Conservation (phyloP, 352 stramenopile species). For the Globisporangium abappressorium region DNA sequence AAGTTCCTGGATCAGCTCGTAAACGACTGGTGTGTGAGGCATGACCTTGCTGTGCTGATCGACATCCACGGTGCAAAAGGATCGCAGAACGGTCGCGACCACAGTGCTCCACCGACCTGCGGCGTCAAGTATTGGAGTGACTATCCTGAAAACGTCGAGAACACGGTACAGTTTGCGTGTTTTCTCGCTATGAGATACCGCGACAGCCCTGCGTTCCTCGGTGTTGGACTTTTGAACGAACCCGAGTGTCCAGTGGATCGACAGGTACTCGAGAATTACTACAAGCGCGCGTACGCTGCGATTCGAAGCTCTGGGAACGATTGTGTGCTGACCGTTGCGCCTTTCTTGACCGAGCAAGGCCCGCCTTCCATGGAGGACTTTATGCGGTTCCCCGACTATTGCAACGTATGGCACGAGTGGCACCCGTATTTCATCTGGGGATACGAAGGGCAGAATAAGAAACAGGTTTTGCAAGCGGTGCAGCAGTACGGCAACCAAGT, state of each 20-base stretch:
- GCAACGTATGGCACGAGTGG: constrained; percentile 50
- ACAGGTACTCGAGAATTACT: constrained; percentile 52
- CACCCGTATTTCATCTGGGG: constrained; percentile 68
- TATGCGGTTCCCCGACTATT: constrained; percentile 34
- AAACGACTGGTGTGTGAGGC: constrained; percentile 65
- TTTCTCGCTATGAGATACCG: constrained; percentile 53
- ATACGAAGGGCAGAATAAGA: constrained; percentile 48
- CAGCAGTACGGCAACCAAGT: constrained; percentile 54
- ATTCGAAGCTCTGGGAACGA: constrained; percentile 56
- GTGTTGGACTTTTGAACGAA: constrained; percentile 82
- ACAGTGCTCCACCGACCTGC: constrained; percentile 41
- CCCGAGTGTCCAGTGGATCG: constrained; percentile 50
- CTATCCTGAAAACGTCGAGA: constrained; percentile 60
- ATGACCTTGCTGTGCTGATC: constrained; percentile 67
- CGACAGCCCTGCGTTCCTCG: constrained; percentile 44
- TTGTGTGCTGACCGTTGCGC: constrained; percentile 51
- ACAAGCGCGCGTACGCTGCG: constrained; percentile 46
- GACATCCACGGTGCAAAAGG: constrained; percentile 80
- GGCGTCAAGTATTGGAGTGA: constrained; percentile 45
- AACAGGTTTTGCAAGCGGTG: constrained; percentile 61
- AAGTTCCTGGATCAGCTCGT: constrained; percentile 78
- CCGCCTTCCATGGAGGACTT: constrained; percentile 37
- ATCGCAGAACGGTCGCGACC: constrained; percentile 79
- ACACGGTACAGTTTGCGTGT: constrained; percentile 56
- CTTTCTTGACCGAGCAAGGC: constrained; percentile 52